Base-by-base conservation (phyloP, 305 asterid genomes). In the Ajuga reptans region DNA sequence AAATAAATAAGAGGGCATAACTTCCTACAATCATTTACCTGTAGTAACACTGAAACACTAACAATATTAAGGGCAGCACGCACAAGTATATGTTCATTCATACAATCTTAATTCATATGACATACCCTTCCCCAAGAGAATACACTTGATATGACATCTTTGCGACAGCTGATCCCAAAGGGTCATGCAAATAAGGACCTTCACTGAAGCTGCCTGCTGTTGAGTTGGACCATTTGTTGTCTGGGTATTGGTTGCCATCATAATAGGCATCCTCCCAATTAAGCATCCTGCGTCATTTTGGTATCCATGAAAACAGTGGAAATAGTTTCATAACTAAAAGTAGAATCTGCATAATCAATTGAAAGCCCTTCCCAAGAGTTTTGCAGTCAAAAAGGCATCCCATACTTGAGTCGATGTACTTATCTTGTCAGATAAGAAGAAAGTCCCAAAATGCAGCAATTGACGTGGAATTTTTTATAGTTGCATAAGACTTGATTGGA, bases 61-160 rank as follows among this genome's bases (percentile, higher is more conserved):
- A 21, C 27, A 73, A 55, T 45, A 66, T 58, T 17, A 69, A 73
- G 54, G 36, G 60, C 12, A n/a, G 51, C 69, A 59, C 42, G 9
- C 12, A 34, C 75, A 36, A 74, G 75, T 51, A 76, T 64, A 46
- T 53, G 65, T 64, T 68, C 62, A 62, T 15, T 51, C 14, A 12
- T 43, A 53, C 27, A 41, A 72, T 59, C 68, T 18, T 45, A 41
- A 45, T 21, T 21, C 1, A 2, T 67, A 66, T 59, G 45, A 51
- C 92, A 47, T 91, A 93, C 99, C 99, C 99, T 84, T 91, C 96
- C 76, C 97, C 96, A 62, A 91, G 89, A 80, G 91, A 83, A 81
- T 86, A 89, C 49, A 85, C 91, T 84, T 86, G 91, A 80, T 83
- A 89, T 43, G 97, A 80, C 96, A 91, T 87, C 82, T 89, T 87